Evolutionary conservation across 73 alveolate genomes (phyloP).

Genomic region (Paramecium sonneborni): DNA sequence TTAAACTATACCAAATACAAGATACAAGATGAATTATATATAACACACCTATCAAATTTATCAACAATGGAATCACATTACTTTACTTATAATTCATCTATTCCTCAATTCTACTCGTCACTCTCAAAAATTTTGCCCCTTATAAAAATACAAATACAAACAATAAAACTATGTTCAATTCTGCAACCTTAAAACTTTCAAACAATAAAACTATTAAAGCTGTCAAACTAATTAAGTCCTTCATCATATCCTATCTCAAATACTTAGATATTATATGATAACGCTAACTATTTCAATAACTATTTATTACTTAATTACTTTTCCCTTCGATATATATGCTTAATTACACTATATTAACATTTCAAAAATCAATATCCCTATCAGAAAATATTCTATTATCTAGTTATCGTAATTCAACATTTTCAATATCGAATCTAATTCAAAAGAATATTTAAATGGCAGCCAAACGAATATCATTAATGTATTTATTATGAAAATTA

Average conservation of each 20-base stretch:
- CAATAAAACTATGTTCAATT: not conserved
- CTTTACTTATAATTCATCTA: not conserved
- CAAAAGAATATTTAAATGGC: slow-evolving; percentile 9
- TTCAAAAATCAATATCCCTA: not conserved
- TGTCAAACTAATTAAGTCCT: not conserved
- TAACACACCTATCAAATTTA: not conserved
- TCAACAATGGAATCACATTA: not conserved
- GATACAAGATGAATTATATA: not conserved
- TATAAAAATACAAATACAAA: not conserved
- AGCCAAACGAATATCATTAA: not conserved
- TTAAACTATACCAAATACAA: not conserved
- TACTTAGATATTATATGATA: not conserved
- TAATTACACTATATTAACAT: not conserved
- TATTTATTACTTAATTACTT: not conserved
- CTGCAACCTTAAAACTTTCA: not conserved
- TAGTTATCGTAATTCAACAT: not conserved
- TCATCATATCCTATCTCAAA: not conserved
- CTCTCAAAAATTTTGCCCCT: not conserved
- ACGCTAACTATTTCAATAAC: not conserved
- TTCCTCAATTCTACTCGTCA: not conserved
- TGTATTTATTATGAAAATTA: not conserved
- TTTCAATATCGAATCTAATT: not conserved
- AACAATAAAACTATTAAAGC: not conserved
- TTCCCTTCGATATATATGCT: not conserved
- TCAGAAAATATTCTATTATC: not conserved